Conservation (phyloP, 169 alveolate species). For the Cryptosporidium felis region DNA sequence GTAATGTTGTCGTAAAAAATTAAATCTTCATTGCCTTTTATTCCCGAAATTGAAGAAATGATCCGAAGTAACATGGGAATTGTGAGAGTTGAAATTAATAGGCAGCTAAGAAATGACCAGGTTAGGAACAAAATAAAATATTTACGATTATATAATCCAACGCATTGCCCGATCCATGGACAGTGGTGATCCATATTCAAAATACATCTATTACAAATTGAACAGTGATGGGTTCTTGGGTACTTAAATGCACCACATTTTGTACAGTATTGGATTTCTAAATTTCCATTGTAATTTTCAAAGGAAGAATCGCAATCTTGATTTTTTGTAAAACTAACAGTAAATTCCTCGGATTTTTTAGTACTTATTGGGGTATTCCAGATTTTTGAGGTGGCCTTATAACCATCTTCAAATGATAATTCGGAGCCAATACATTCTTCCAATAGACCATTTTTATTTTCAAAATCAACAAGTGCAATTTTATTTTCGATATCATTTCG, state of each 20-base stretch:
- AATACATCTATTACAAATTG: slow-evolving; percentile 85
- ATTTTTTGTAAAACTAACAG: no score
- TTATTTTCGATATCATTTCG: neutral
- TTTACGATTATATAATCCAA: slow-evolving; percentile 88
- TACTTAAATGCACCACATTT: slow-evolving; percentile 73
- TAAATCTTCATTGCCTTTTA: neutral
- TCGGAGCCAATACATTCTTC: neutral
- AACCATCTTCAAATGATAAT: no score
- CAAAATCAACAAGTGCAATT: neutral
- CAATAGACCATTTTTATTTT: neutral
- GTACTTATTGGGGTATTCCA: no score
- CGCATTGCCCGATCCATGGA: slow-evolving; percentile 89
- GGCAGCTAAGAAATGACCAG: slow-evolving; percentile 70
- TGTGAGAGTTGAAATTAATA: slow-evolving; percentile 22
- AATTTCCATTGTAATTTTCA: no score
- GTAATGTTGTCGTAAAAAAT: slow-evolving; percentile 8
- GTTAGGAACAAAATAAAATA: slow-evolving; percentile 79
- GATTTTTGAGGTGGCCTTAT: no score
- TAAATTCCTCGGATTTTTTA: no score
- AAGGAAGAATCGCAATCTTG: no score
- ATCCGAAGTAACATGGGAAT: slow-evolving; percentile 18
- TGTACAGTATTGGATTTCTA: neutral
- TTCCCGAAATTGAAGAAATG: slow-evolving; percentile 6
- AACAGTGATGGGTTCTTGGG: slow-evolving; percentile 89
- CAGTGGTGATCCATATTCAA: slow-evolving; percentile 92